These are phyloP conservation scores for Hydnum rufescens DNA, from an alignment of 768 basidiomycete genomes.

Conservation along the genomic window DNA sequence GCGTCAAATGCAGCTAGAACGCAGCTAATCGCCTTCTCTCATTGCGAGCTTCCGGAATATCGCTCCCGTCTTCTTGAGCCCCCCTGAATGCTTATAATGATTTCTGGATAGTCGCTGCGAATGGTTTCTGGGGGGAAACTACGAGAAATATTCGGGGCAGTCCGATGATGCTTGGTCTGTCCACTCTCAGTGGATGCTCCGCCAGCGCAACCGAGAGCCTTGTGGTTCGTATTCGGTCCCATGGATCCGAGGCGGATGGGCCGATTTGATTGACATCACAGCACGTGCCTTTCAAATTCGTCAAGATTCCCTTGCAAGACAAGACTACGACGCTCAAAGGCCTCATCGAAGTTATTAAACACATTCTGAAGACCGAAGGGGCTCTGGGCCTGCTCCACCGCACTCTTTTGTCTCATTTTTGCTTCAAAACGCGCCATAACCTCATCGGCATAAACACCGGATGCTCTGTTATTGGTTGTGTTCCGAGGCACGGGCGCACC, in stretches of 20 bases:
- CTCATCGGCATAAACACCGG: too few relatives aligned
- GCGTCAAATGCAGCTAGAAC: constrained; percentile 98
- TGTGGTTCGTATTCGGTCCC: constrained; percentile 25
- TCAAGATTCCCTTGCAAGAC: constrained; percentile 87
- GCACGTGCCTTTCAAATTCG: constrained; percentile 88
- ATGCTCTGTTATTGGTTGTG: too few relatives aligned
- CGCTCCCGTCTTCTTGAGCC: too few relatives aligned
- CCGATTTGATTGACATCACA: constrained; percentile 12
- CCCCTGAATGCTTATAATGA: background rate
- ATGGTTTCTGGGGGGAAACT: constrained; percentile 94
- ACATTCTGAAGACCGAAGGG: too few relatives aligned
- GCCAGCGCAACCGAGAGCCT: constrained; percentile 95
- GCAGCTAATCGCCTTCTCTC: constrained; percentile 61
- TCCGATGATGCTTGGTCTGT: constrained; percentile 66
- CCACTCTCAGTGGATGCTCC: constrained; percentile 74
- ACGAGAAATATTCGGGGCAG: constrained; percentile 38
- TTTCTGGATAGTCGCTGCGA: constrained; percentile 32
- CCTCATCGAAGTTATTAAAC: too few relatives aligned
- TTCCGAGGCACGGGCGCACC: too few relatives aligned
- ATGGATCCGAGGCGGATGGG: too few relatives aligned
- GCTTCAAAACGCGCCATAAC: too few relatives aligned
- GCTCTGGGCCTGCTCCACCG: too few relatives aligned
- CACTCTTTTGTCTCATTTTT: too few relatives aligned
- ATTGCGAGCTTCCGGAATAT: constrained; percentile 70
- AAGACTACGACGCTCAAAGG: too few relatives aligned